phyloP scores from a whole-genome alignment of 805 yeast species.

The Candida koratica region DNA sequence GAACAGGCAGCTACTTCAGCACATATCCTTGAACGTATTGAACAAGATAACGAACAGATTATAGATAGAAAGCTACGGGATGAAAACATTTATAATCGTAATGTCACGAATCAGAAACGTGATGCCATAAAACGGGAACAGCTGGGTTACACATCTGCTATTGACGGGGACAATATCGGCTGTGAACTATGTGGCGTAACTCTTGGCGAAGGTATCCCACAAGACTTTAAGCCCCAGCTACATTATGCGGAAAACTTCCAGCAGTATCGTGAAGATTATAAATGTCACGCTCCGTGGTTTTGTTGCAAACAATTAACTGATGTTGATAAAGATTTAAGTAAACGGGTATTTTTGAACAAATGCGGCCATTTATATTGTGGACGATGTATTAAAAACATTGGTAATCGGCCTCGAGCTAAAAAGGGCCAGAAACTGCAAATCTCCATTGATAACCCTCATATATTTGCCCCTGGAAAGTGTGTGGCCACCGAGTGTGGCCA shows the following conservation, averaged over 20 bases:
- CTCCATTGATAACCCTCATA: constrained; percentile 30
- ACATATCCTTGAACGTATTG: constrained; percentile 32
- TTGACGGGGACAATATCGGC: constrained; percentile 20
- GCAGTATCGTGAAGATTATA: constrained; percentile 21
- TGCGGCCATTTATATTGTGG: constrained; percentile 92
- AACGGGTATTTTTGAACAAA: constrained; percentile 46
- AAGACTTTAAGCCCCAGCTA: constrained; percentile 38
- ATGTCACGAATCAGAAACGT: constrained; percentile 27
- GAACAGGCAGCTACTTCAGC: constrained; percentile 14
- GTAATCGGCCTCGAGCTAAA: constrained; percentile 35
- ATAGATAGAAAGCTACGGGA: constrained; percentile 29
- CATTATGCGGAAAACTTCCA: constrained; percentile 26
- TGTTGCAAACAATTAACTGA: constrained; percentile 32
- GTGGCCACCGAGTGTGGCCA: constrained; percentile 50
- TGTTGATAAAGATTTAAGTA: constrained; percentile 22
- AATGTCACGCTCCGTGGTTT: constrained; percentile 65
- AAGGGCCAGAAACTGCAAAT: constrained; percentile 1
- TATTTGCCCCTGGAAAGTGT: constrained; percentile 56
- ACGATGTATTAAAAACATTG: constrained; percentile 69
- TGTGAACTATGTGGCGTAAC: constrained; percentile 69
- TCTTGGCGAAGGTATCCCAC: constrained; percentile 72
- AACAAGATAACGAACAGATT: constrained; percentile 36
- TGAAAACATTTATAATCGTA: constrained; percentile 30
- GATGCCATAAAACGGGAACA: constrained; percentile 21
- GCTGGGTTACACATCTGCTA: constrained; percentile 30